A percentile compares a stretch with the other conserved stretches of the same genome.
Conservation (phyloP, 768 basidiomycete genomes). For the Mycena alexandri region DNA sequence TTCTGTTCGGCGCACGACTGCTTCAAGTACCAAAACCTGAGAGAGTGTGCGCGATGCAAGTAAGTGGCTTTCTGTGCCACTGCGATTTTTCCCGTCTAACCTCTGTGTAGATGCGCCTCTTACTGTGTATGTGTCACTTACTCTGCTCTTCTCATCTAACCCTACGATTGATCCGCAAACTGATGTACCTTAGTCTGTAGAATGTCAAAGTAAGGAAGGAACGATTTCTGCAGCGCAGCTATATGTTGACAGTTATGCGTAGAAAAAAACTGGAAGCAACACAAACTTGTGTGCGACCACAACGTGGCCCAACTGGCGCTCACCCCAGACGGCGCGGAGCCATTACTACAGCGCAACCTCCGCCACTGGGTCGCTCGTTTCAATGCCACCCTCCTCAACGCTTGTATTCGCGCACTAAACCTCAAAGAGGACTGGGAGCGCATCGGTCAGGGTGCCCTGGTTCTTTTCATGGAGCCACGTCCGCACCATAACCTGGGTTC, state of each 20-base stretch:
- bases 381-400: slow-evolving; percentile 11
- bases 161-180: too few species aligned
- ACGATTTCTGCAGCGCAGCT: background rate
- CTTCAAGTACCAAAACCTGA: too few species aligned
- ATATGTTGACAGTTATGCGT: too few species aligned
- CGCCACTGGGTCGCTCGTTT: slow-evolving; percentile 21
- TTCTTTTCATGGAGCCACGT: slow-evolving; percentile 18
- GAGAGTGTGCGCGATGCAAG: background rate
- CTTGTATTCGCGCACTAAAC: slow-evolving; percentile 20
- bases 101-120: background rate
- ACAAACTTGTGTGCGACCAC: slow-evolving; percentile 24
- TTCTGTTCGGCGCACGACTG: too few species aligned
- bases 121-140: background rate
- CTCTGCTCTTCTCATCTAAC: too few species aligned
- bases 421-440: slow-evolving; percentile 21
- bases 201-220: slow-evolving; percentile 11
- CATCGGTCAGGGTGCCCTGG: slow-evolving; percentile 11
- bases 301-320: background rate
- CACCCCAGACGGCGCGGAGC: background rate
- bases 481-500: background rate
- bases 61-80: background rate
- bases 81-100: too few species aligned
- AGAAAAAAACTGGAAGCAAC: slow-evolving; percentile 27
- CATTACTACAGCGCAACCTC: slow-evolving; percentile 10
- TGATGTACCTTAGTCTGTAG: background rate